Evolutionary conservation across 805 yeast species (phyloP).

Genomic region (Yarrowia divulgata): DNA sequence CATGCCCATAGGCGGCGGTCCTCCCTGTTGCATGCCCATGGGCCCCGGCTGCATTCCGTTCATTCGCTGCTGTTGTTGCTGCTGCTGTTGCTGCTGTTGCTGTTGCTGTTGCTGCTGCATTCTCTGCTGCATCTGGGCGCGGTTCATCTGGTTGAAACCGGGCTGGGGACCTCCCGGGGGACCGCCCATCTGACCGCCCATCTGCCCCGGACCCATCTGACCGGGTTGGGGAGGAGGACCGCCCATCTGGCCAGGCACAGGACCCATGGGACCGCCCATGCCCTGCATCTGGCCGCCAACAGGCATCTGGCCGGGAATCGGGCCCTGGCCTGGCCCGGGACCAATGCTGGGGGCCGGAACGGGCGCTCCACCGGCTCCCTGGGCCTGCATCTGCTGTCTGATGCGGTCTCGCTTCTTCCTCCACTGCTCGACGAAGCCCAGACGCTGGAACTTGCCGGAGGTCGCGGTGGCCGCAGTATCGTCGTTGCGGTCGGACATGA

Average conservation of each 20-base stretch:
- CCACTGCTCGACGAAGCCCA: slow-evolving; percentile 87
- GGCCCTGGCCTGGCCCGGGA: slow-evolving; percentile 41
- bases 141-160: slow-evolving; percentile 39
- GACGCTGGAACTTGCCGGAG: slow-evolving; percentile 76
- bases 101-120: slow-evolving; percentile 42
- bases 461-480: slow-evolving; percentile 52
- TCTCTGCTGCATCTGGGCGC: slow-evolving; percentile 38
- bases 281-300: slow-evolving; percentile 38
- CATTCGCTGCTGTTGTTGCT: slow-evolving; percentile 46
- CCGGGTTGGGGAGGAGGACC: slow-evolving; percentile 36
- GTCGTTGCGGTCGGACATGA: slow-evolving; percentile 52
- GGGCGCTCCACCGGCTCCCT: slow-evolving; percentile 25
- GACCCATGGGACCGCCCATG: slow-evolving; percentile 15
- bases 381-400: slow-evolving; percentile 50
- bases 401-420: slow-evolving; percentile 68
- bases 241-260: slow-evolving; percentile 9
- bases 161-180: slow-evolving; percentile 41
- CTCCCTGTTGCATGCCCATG: slow-evolving; percentile 36
- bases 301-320: slow-evolving; percentile 43
- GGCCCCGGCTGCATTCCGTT: slow-evolving; percentile 43
- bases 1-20: slow-evolving; percentile 13
- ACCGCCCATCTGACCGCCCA: slow-evolving; percentile 6
- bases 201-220: slow-evolving; percentile 26
- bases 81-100: slow-evolving; percentile 43
- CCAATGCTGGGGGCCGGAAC: slow-evolving; percentile 22